phyloP scores from a whole-genome alignment of 345 rosid genomes.

The Erodium maritimum region DNA sequence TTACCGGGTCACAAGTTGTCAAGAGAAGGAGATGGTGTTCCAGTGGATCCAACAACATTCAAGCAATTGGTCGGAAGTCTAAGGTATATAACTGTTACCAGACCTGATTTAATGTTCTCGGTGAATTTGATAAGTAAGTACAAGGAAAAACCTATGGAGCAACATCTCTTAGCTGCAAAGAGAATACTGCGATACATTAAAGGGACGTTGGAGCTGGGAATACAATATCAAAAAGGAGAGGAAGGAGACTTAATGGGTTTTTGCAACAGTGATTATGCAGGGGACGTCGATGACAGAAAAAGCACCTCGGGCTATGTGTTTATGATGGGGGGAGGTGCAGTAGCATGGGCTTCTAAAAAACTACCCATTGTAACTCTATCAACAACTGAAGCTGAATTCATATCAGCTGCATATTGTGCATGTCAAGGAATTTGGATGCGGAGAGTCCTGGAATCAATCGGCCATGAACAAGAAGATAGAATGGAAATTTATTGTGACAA shows the following conservation, averaged over 20 bases:
- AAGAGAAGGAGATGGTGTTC: not conserved
- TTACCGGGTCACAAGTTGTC: not conserved
- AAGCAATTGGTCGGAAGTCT: no score
- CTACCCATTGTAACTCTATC: not conserved
- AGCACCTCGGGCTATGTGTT: not conserved
- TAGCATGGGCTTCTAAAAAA: not conserved
- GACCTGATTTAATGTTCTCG: no score
- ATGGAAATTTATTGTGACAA: not conserved
- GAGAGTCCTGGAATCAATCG: not conserved
- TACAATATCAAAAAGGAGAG: not conserved
- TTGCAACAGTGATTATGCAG: not conserved
- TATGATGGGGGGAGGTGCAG: not conserved
- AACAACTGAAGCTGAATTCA: no score
- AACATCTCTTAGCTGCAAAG: not conserved
- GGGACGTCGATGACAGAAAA: no score
- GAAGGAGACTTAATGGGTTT: not conserved
- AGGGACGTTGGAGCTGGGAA: not conserved
- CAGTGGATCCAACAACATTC: no score
- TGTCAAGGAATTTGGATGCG: not conserved
- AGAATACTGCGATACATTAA: not conserved
- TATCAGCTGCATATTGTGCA: no score
- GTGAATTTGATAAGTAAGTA: no score
- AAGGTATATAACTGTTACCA: no score
- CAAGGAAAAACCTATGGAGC: no score
- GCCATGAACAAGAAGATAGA: no score